phyloP scores from a whole-genome alignment of 164 flowering plant species.

The Liquidambar formosana region DNA sequence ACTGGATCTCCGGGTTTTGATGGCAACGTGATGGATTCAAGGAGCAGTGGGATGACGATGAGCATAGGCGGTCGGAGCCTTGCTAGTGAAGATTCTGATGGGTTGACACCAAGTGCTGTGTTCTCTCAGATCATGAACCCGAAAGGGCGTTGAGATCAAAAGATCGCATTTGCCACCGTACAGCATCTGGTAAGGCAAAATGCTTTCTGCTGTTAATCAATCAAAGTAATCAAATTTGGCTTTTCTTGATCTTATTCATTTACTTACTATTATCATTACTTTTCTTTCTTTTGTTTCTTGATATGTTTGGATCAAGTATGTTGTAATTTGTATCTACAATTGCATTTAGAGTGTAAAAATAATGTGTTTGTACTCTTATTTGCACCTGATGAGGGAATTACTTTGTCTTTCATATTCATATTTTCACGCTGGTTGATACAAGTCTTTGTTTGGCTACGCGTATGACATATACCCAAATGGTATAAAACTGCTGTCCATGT shows the following conservation, averaged over 20 bases:
- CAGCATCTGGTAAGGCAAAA: background rate
- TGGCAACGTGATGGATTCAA: constrained; percentile 60
- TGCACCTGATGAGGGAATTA: background rate
- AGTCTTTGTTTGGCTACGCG: too few relatives aligned
- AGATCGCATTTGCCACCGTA: background rate
- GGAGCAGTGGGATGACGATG: constrained; percentile 77
- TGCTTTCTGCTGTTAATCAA: background rate
- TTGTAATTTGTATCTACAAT: constrained; percentile 21
- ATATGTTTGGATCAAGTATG: constrained; percentile 3
- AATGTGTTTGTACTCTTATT: constrained; percentile 10
- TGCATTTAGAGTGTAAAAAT: constrained; percentile 13
- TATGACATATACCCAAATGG: too few relatives aligned
- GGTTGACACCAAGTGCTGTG: constrained; percentile 86
- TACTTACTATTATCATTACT: background rate
- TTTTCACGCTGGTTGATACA: too few relatives aligned
- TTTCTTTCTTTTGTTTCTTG: background rate
- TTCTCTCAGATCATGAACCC: constrained; percentile 96
- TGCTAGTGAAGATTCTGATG: constrained; percentile 84
- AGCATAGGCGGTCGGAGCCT: constrained; percentile 85
- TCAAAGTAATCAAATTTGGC: constrained; percentile 1
- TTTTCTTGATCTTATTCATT: constrained; percentile 4
- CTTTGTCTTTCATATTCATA: too few relatives aligned
- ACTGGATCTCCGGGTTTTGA: constrained; percentile 41
- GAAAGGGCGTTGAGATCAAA: constrained; percentile 59
- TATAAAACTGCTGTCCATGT: too few relatives aligned